These are phyloP conservation scores for Gentiana macrophylla DNA, from an alignment of 257 asterid genomes.

Conservation along the genomic window DNA sequence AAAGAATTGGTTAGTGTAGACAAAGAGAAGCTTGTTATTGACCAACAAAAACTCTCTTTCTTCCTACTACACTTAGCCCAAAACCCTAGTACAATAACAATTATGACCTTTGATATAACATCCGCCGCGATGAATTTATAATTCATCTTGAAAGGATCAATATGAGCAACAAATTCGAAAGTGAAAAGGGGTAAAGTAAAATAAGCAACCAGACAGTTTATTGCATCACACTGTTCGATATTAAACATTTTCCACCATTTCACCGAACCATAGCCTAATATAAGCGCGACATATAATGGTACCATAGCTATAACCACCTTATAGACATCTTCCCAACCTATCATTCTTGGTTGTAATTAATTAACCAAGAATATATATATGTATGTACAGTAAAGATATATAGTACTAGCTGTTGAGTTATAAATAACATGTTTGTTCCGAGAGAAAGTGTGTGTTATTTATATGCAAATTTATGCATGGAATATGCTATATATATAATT, in stretches of 20 bases:
- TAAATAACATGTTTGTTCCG: neutral
- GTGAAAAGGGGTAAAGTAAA: slow-evolving; percentile 50
- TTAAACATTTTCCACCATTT: slow-evolving; percentile 52
- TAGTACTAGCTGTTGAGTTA: neutral
- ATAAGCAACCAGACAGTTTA: slow-evolving; percentile 24
- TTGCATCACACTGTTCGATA: slow-evolving; percentile 37
- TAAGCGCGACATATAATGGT: slow-evolving; percentile 46
- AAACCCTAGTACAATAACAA: slow-evolving; percentile 18
- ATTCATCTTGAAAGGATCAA: slow-evolving; percentile 54
- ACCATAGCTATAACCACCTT: slow-evolving; percentile 42
- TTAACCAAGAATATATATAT: neutral
- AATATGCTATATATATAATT: neutral
- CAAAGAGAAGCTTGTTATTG: slow-evolving; percentile 48
- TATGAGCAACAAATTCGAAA: slow-evolving; percentile 41
- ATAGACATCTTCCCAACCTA: slow-evolving; percentile 45
- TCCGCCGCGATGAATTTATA: slow-evolving; percentile 38
- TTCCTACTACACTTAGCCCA: slow-evolving; percentile 41
- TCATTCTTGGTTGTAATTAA: slow-evolving; percentile 24
- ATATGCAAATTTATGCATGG: neutral
- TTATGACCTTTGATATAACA: slow-evolving; percentile 35
- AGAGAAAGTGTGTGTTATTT: neutral
- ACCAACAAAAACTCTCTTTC: slow-evolving; percentile 37
- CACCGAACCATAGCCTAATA: slow-evolving; percentile 43
- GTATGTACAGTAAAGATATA: neutral
- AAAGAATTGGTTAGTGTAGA: slow-evolving; percentile 41